Evolutionary conservation across 1,284 basidiomycete species (phyloP).

Genomic region (Puccinia polysora): DNA sequence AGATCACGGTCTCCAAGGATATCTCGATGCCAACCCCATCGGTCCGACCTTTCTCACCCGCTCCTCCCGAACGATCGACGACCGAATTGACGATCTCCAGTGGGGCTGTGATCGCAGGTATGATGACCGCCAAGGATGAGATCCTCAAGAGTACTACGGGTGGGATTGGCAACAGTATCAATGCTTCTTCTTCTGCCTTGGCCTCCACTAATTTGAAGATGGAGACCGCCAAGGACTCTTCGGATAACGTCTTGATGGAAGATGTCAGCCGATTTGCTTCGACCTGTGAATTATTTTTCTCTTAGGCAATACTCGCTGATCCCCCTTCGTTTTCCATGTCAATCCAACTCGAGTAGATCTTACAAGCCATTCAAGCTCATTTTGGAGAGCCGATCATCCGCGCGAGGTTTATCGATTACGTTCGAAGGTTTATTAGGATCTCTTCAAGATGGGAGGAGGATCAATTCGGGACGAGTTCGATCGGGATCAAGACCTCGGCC

Average conservation of each 20-base stretch:
- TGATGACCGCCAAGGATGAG: not conserved
- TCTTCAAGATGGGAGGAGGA: conserved; percentile 75
- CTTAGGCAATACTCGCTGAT: conserved; percentile 2
- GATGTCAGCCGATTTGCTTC: conserved; percentile 59
- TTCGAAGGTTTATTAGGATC: conserved; percentile 67
- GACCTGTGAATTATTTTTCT: not conserved
- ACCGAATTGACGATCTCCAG: conserved; percentile 27
- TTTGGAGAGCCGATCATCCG: conserved; percentile 75
- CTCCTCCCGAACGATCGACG: conserved; percentile 16
- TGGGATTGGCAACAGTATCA: not conserved
- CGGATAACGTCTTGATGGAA: conserved; percentile 82
- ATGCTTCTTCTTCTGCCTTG: too few relatives aligned
- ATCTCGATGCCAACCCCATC: conserved; percentile 54
- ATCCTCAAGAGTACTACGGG: not conserved
- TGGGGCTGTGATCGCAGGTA: not conserved
- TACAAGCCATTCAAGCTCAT: conserved; percentile 66
- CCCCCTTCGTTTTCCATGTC: not conserved
- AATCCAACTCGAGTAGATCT: conserved; percentile 56
- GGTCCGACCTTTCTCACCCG: conserved; percentile 21
- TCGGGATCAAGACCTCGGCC: conserved; percentile 61
- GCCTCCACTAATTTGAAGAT: conserved; percentile 41
- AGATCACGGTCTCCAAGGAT: conserved; percentile 77
- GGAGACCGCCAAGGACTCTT: conserved; percentile 59
- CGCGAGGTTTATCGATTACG: conserved; percentile 70
- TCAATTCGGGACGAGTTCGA: conserved; percentile 61